Percentiles rank a stretch among this genome's conserved stretches.
Conservation (phyloP, 768 basidiomycete species). For the Macrocybe gigantea region DNA sequence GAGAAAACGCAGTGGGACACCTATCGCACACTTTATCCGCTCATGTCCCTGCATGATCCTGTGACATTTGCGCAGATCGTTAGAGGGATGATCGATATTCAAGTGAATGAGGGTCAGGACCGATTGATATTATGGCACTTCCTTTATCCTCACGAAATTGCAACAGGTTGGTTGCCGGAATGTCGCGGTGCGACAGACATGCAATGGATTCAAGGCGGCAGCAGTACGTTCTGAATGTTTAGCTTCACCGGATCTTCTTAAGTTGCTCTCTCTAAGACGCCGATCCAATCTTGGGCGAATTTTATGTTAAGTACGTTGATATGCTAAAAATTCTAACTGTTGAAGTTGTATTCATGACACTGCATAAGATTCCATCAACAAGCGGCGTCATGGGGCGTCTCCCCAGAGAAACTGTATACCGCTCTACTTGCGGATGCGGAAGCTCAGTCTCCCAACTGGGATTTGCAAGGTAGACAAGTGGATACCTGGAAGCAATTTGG, state of each 20-base stretch:
- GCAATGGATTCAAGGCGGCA: conserved; percentile 56
- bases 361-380: conserved; percentile 42
- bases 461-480: conserved; percentile 55
- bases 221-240: conserved; percentile 33
- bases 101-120: conserved; percentile 50
- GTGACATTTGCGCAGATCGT: conserved; percentile 53
- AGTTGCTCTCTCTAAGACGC: conserved; percentile 32
- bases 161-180: conserved; percentile 59
- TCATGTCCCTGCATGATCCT: conserved; percentile 62
- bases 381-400: conserved; percentile 40
- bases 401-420: conserved; percentile 42
- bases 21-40: conserved; percentile 54
- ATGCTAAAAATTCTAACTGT: not conserved
- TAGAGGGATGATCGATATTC: conserved; percentile 62
- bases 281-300: conserved; percentile 60
- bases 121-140: not conserved
- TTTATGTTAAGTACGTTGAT: conserved; percentile 51
- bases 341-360: not conserved
- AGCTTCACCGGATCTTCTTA: not conserved
- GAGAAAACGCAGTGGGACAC: conserved; percentile 51
- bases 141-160: not conserved
- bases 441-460: conserved; percentile 51
- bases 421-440: conserved; percentile 59
- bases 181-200: conserved; percentile 50
- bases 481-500: conserved; percentile 51